Percentiles rank a stretch among this genome's conserved stretches.
Evolutionary conservation across 371 early-diverging fungal genomes (phyloP).

Genomic region (Entomophthora muscae): DNA sequence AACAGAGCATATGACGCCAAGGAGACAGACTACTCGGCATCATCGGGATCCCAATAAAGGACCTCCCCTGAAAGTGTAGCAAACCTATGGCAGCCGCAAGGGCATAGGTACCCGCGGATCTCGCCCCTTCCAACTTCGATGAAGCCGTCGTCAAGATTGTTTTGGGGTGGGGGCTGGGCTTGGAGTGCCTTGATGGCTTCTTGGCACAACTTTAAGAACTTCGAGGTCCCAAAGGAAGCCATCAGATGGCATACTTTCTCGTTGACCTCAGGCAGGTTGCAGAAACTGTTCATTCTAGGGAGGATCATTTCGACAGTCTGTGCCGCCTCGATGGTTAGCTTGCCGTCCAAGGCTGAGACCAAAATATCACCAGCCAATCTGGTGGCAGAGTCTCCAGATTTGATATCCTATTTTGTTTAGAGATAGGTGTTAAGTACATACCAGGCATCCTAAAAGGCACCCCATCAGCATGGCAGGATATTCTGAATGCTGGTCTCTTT

Average conservation of each 20-base stretch:
- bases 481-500: background rate
- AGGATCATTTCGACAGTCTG: background rate
- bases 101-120: background rate
- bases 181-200: background rate
- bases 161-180: background rate
- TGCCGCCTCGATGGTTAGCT: background rate
- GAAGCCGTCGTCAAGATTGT: background rate
- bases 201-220: background rate
- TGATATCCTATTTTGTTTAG: no score
- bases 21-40: no score
- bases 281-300: background rate
- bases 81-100: background rate
- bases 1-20: no score
- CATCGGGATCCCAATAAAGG: background rate
- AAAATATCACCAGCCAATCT: background rate
- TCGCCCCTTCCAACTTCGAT: background rate
- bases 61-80: background rate
- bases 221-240: background rate
- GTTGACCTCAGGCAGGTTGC: background rate
- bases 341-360: background rate
- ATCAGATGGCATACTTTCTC: background rate
- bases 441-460: background rate
- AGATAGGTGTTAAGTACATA: no score
- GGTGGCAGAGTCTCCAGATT: no score
- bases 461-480: background rate